Evolutionary conservation across 129 eudicot species (phyloP).

Genomic region (Heracleum sosnowskyi): DNA sequence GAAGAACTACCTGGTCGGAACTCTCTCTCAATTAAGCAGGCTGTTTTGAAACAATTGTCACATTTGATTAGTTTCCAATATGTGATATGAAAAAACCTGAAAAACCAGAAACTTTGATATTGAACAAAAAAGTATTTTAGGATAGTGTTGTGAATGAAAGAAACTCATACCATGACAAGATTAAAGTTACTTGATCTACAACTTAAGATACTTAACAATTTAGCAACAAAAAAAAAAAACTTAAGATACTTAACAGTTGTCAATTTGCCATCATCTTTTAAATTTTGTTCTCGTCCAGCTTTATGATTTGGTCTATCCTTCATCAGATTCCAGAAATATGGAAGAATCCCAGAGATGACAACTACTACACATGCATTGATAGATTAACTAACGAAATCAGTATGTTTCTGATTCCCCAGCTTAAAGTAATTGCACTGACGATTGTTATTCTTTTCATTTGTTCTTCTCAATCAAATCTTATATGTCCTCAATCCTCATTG

Average conservation of each 20-base stretch:
- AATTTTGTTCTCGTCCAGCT: neutral
- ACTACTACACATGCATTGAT: slow-evolving; percentile 31
- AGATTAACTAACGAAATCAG: slow-evolving; percentile 21
- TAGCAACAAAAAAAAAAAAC: too few relatives aligned
- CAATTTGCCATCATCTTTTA: neutral
- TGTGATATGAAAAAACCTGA: neutral
- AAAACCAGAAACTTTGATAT: neutral
- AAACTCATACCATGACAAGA: neutral
- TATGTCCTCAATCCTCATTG: slow-evolving; percentile 18
- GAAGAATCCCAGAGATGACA: slow-evolving; percentile 33
- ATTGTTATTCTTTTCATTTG: neutral
- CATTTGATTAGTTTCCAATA: neutral
- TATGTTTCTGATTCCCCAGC: slow-evolving; percentile 10
- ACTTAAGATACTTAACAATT: neutral
- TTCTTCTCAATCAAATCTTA: neutral
- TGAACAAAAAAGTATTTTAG: neutral
- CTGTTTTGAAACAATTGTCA: neutral
- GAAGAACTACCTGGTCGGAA: neutral
- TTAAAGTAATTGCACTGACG: neutral
- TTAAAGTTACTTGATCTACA: neutral
- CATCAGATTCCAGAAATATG: slow-evolving; percentile 31
- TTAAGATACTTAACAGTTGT: neutral
- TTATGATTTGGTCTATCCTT: neutral
- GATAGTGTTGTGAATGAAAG: neutral
- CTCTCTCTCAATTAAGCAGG: neutral